These are phyloP conservation scores for Umbelopsis ramanniana DNA, from an alignment of 192 early-diverging fungal genomes.

Conservation along the genomic window DNA sequence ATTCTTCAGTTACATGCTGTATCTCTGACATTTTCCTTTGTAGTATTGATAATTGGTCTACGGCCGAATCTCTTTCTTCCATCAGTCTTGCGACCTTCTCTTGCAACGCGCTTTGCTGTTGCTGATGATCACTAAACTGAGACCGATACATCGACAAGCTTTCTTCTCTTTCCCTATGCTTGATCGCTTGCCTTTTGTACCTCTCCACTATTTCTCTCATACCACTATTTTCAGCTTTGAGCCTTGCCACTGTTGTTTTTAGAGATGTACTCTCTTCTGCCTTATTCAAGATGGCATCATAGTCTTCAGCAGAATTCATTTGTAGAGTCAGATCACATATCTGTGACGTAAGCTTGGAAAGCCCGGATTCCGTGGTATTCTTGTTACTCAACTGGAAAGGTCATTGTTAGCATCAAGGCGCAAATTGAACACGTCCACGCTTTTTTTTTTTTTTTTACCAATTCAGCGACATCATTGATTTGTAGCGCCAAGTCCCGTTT, in stretches of 20 bases:
- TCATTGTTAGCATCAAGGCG: neutral
- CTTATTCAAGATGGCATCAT: slow-evolving; percentile 16
- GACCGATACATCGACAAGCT: slow-evolving; percentile 15
- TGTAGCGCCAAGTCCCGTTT: neutral
- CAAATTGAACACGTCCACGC: neutral
- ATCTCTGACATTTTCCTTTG: neutral
- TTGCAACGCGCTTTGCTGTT: slow-evolving; percentile 14
- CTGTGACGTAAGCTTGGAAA: slow-evolving; percentile 6
- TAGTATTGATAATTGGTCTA: neutral
- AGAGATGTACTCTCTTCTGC: slow-evolving; percentile 15
- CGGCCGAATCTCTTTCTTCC: neutral
- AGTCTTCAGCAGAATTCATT: neutral
- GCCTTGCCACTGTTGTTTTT: slow-evolving; percentile 1
- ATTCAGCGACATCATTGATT: neutral
- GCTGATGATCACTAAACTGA: slow-evolving; percentile 19
- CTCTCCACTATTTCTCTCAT: slow-evolving; percentile 12
- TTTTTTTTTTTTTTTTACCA: neutral
- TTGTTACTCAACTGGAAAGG: neutral
- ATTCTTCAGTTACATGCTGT: neutral
- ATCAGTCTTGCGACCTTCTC: neutral
- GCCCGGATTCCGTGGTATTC: slow-evolving; percentile 6
- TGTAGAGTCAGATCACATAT: slow-evolving; percentile 4
- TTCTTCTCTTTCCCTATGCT: slow-evolving; percentile 13
- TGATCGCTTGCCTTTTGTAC: slow-evolving; percentile 12
- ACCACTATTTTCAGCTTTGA: neutral